Evolutionary conservation across 768 basidiomycete species (phyloP).

Genomic region (Kwoniella pini): DNA sequence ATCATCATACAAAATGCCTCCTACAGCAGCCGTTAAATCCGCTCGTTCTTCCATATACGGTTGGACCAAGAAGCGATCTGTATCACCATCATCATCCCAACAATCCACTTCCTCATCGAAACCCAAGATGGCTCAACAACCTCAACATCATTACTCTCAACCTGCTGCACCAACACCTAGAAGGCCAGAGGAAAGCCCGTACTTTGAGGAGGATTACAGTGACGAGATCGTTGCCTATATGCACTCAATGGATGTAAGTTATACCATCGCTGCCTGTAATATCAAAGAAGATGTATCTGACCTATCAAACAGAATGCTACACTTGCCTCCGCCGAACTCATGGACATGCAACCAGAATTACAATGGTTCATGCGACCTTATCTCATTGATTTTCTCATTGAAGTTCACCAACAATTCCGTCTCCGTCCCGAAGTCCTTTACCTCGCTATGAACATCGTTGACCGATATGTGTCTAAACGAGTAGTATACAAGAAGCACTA

Average conservation of each 20-base stretch:
- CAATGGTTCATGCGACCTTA: conserved; percentile 99
- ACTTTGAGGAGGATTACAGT: conserved; percentile 92
- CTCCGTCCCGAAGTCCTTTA: conserved; percentile 98
- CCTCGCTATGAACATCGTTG: conserved; percentile 97
- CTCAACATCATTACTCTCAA: conserved; percentile 15
- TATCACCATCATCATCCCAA: conserved; percentile 30
- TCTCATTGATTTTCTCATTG: conserved; percentile 97
- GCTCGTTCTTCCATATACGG: conserved; percentile 37
- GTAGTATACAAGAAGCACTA: conserved; percentile 99
- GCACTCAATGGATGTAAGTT: conserved; percentile 96
- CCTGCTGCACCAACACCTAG: conserved; percentile 14
- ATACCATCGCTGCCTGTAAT: not conserved
- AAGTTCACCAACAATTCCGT: conserved; percentile 96
- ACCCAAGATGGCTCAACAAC: conserved; percentile 18
- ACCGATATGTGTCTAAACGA: conserved; percentile 97
- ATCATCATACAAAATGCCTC: conserved; percentile 35
- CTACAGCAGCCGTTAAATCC: conserved; percentile 35
- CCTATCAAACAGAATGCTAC: conserved; percentile 66
- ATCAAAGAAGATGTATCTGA: not conserved
- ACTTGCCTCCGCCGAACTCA: conserved; percentile 87
- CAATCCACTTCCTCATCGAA: conserved; percentile 4
- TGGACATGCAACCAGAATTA: conserved; percentile 99
- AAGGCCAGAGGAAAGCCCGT: conserved; percentile 54
- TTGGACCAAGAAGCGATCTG: conserved; percentile 41
- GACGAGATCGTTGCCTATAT: conserved; percentile 92